Evolutionary conservation across 2,329 filamentous ascomycete species (phyloP), one percentile per base, ranked within the genome.

Genomic region (Cadophora gregata): DNA sequence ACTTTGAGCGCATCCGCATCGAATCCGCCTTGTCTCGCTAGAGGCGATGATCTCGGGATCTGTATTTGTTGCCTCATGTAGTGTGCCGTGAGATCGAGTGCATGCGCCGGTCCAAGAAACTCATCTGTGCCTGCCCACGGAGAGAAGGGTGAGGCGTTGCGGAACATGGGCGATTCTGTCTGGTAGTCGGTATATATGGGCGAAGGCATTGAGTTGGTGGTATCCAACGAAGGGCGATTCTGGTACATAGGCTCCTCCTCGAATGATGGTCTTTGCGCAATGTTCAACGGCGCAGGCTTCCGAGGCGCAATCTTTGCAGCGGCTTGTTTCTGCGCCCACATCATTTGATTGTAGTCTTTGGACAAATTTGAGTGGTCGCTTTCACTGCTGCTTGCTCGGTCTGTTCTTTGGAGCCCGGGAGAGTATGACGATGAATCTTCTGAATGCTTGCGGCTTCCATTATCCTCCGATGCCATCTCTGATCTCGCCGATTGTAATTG

Each of bases 401-500:
- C 72, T 33, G 67, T 70, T 8, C 72, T 67, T 21, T 71, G 67
- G 2, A 71, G 61, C 24, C 67, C 56, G 45, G 73, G 69, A 50
- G 71, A 72, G n/a, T 68, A 67, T 55, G 66, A 62, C 6, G 62
- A 63, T 6, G 71, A 72, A 50, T 71, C 70, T 24, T 70, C 62
- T 6, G 71, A 69, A 25, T 62, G 62, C 48, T 71, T 71, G 48
- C 70, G 70, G 33, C 65, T 71, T 21, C 59, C 66, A 50, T 47
- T 63, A 45, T 71, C 66, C 29, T 73, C 71, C n/a, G 69, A 67
- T 38, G 45, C 65, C 59, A 67, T 67, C 31, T 75, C 71, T 25
- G 67, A 64, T 21, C 65, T 62, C 14, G 71, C 67, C 55, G 69
- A 63, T 55, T 83, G 83, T 12, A 89, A 78, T 74, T 88, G 84